Base-by-base conservation (phyloP, 768 basidiomycete genomes). In the Podaxis sp. region DNA sequence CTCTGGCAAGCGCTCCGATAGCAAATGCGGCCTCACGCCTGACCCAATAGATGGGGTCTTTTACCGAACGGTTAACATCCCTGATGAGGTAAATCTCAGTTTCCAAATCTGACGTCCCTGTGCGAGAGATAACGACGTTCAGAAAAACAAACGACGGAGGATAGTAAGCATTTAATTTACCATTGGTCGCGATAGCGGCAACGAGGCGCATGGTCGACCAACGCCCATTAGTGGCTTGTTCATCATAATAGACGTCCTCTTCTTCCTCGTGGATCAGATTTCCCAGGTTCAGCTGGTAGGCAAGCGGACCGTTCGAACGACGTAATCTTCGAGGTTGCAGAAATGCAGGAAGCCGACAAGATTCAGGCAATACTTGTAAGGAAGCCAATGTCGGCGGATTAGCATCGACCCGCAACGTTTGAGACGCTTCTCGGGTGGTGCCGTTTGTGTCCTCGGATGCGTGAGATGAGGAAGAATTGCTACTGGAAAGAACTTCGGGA, bases 181-280 rank as follows among this genome's bases (percentile, higher is more conserved):
- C 88, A 65, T 86, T 87, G 28, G 93, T 91, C 33, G 90, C 85
- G 12, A 95, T 87, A 7, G 93, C 88, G 41, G 95, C 95, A 79
- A 96, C 91, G 56, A 97, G 77, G 71, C 92, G 93, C 94, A 97
- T 95, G 68, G 93, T 93, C 4, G 93, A 91, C 54, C 96, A 78
- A 62, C 94, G 83, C 4, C 96, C 96, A 20, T 94, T 82, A 4
- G 90, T 86, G 13, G 90, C 92, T 71, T 96, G 93, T 33, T 80
- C 72, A 64, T 71, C 61, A 28, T 69, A 64, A 17, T 69, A 67
- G 44, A 68, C 66, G 51, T 62, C 49, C 17, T 60, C 63, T 20
- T 59, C 33, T 15, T 62, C 63, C 51, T 63, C 65, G 22, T 55
- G 61, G 15, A 59, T 49, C 30, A 63, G 51, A 52, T 58, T 44